Base-by-base conservation (phyloP, 495 filamentous ascomycete species). In the Tuber microsphaerosporum region DNA sequence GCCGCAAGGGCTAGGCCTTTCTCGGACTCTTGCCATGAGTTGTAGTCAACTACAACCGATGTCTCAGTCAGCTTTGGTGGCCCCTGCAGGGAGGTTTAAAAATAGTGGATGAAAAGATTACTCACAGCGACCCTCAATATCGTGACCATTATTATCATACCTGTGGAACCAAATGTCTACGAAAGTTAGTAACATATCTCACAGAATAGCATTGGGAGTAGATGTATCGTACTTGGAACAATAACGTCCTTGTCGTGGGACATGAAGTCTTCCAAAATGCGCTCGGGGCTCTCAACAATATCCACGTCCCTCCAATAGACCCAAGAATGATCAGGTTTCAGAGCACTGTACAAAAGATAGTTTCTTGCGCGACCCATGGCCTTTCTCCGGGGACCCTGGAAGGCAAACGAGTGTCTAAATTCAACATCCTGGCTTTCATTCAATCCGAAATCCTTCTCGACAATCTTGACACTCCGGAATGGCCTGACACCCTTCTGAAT, bases 261-360 rank as follows among this genome's bases (percentile, higher is more conserved):
- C 74, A 95, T 92, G 81, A 98, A 96, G 82, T 99, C 94, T 86
- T 99, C 93, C 34, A 99, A 85, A 74, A 99, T 97, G 76, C 88
- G 90, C 51, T 86, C 86, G 9, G 96, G 93, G 83, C 92, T 96
- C 78, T 99, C 95, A 41, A 90, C 88, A 80, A 99, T 97, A 85
- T 99, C 95, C 43, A 97, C 93, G 83, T 99, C 95, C 74, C 96
- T 90, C 95, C 95, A 99, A 84, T 97, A 98, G 39, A 99, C 96
- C 95, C 95, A 99, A 12, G 92, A 94, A 83, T 99, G 95, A 74
- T 97, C 92, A 3, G 93, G 88, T 86, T 94, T 96, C 78, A 99
- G 83, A 39, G 95, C 90, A 0, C 93, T 88, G 71, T 89, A 89
- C 17, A 99, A 89, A 37, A 99, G 87, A 83, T 97, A 98, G 83